Conservation (phyloP, 148 eudicot species). For the Nepenthes mirabilis region DNA sequence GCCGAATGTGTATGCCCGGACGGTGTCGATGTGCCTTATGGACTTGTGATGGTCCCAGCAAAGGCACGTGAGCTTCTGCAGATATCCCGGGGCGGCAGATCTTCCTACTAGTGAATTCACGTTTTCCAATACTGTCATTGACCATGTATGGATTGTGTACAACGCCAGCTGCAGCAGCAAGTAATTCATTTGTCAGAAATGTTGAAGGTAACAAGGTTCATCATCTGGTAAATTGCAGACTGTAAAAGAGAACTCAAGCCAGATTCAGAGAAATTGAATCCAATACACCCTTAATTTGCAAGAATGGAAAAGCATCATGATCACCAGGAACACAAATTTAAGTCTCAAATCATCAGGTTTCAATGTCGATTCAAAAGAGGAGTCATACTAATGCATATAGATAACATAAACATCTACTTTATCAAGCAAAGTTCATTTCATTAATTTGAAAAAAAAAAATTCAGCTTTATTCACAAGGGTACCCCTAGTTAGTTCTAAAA, state of each 20-base stretch:
- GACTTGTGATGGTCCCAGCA: constrained; percentile 83
- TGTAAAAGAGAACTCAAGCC: too few relatives aligned
- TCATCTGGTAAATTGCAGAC: background rate
- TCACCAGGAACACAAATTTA: too few relatives aligned
- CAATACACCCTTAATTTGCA: too few relatives aligned
- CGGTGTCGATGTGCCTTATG: constrained; percentile 58
- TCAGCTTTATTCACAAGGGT: background rate
- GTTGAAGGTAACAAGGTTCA: background rate
- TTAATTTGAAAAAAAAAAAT: background rate
- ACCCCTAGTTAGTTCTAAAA: background rate
- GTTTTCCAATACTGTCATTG: constrained; percentile 82
- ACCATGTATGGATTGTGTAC: constrained; percentile 94
- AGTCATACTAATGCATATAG: too few relatives aligned
- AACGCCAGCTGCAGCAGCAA: constrained; percentile 54
- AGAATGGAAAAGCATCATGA: too few relatives aligned
- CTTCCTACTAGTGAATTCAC: constrained; percentile 82
- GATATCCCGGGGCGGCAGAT: constrained; percentile 78
- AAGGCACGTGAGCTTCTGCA: constrained; percentile 84
- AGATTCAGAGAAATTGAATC: too few relatives aligned
- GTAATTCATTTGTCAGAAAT: background rate
- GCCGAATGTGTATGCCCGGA: constrained; percentile 67
- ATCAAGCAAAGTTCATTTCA: too few relatives aligned
- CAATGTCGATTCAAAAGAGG: too few relatives aligned
- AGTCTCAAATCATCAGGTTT: too few relatives aligned
- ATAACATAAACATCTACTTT: too few relatives aligned